These are phyloP conservation scores for Brettanomyces custersianus DNA, from an alignment of 805 yeast genomes.

Conservation along the genomic window DNA sequence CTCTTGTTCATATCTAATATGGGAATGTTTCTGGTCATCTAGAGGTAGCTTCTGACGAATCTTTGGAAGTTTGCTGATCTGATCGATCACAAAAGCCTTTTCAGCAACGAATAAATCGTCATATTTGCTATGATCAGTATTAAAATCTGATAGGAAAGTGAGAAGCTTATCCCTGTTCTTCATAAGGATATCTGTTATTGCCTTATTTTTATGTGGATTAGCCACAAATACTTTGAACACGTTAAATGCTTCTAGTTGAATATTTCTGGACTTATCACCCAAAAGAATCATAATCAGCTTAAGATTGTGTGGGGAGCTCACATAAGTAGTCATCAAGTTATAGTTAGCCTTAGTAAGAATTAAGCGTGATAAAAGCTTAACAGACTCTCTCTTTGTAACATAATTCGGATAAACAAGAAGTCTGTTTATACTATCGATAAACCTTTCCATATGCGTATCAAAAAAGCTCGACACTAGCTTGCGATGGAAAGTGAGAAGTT, in stretches of 20 bases:
- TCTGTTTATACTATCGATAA: slow-evolving; percentile 55
- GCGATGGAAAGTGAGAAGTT: slow-evolving; percentile 61
- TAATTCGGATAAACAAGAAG: slow-evolving; percentile 73
- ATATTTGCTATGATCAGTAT: slow-evolving; percentile 40
- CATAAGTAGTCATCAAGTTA: slow-evolving; percentile 64
- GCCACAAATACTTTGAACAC: slow-evolving; percentile 95
- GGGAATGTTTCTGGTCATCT: no score
- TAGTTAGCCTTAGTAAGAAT: slow-evolving; percentile 66
- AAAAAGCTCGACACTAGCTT: slow-evolving; percentile 66
- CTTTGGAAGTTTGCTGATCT: slow-evolving; percentile 65
- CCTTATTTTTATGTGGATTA: slow-evolving; percentile 81
- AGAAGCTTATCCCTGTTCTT: slow-evolving; percentile 77
- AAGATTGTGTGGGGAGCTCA: slow-evolving; percentile 71
- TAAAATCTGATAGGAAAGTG: slow-evolving; percentile 58
- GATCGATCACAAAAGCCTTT: slow-evolving; percentile 67
- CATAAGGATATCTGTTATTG: slow-evolving; percentile 68
- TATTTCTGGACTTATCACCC: slow-evolving; percentile 81
- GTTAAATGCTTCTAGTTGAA: slow-evolving; percentile 86
- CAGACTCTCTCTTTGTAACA: slow-evolving; percentile 87
- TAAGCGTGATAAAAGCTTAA: slow-evolving; percentile 64
- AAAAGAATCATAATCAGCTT: slow-evolving; percentile 79
- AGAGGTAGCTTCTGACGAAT: slow-evolving; percentile 22
- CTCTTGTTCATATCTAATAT: no score
- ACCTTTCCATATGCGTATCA: slow-evolving; percentile 42
- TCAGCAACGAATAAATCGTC: slow-evolving; percentile 68